These are phyloP conservation scores for Corymbia citriodora DNA, from an alignment of 441 rosid species.

Conservation along the genomic window DNA sequence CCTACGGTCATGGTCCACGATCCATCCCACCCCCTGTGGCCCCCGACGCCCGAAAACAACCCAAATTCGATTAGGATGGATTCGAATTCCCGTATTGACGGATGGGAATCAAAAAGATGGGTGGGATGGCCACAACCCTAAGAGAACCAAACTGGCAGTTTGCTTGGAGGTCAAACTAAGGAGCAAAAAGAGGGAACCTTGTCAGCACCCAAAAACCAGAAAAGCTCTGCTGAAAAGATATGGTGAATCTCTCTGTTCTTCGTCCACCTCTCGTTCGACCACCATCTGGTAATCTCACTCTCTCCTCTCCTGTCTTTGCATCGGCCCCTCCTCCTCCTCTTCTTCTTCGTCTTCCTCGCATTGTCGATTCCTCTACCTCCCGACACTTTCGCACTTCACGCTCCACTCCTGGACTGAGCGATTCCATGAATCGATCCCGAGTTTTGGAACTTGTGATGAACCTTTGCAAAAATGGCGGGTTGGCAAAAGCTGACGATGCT, in stretches of 20 bases:
- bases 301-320: neutral
- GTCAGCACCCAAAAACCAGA: neutral
- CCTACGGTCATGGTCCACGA: too few species aligned
- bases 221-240: too few species aligned
- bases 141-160: too few species aligned
- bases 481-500: neutral
- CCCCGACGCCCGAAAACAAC: too few species aligned
- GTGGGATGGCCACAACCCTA: too few species aligned
- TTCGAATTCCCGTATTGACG: too few species aligned
- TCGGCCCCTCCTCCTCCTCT: neutral
- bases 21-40: too few species aligned
- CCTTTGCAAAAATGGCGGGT: neutral
- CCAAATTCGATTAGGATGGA: too few species aligned
- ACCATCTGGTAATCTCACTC: neutral
- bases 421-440: neutral
- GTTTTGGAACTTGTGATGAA: neutral
- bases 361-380: neutral
- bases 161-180: too few species aligned
- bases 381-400: neutral
- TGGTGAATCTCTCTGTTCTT: neutral
- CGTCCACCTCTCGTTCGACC: neutral
- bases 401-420: rapidly evolving
- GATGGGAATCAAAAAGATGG: too few species aligned
- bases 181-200: too few species aligned
- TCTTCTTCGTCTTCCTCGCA: neutral